Conservation (phyloP, 2,329 filamentous ascomycete species). For the Aspergillus jensenii region DNA sequence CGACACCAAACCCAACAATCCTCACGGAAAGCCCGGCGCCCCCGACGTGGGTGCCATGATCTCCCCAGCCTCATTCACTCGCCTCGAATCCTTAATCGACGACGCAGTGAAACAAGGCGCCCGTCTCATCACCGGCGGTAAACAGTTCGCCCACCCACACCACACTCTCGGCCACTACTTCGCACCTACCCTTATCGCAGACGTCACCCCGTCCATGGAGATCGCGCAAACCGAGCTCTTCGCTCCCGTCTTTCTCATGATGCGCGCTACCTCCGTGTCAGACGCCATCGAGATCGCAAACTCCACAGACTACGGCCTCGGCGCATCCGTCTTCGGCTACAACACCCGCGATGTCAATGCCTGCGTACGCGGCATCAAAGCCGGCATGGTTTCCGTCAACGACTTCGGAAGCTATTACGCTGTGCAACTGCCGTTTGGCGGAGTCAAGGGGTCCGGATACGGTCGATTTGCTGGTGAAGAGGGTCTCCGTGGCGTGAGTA, state of each 20-base stretch:
- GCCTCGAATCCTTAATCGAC: conserved; percentile 72
- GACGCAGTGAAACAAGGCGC: conserved; percentile 80
- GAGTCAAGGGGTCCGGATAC: conserved; percentile 84
- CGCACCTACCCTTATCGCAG: conserved; percentile 81
- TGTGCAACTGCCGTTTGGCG: conserved; percentile 91
- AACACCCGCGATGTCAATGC: conserved; percentile 61
- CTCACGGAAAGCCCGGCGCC: conserved; percentile 24
- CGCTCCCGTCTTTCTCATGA: conserved; percentile 82
- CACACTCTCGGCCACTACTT: conserved; percentile 88
- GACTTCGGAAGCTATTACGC: conserved; percentile 95
- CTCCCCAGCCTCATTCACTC: conserved; percentile 71
- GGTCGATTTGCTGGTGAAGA: conserved; percentile 91
- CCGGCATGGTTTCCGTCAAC: conserved; percentile 92
- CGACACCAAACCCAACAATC: conserved; percentile 35
- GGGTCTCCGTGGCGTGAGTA: conserved; percentile 80
- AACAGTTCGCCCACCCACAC: conserved; percentile 67
- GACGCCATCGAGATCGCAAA: conserved; percentile 79
- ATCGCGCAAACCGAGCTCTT: conserved; percentile 93
- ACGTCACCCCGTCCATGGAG: conserved; percentile 80
- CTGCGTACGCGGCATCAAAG: conserved; percentile 68
- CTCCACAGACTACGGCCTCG: conserved; percentile 79
- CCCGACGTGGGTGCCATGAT: conserved; percentile 87
- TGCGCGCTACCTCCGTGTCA: conserved; percentile 67
- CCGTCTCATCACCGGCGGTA: conserved; percentile 76
- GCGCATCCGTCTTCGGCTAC: conserved; percentile 81